These are phyloP conservation scores for Monilinia laxa DNA, from an alignment of 2,329 filamentous ascomycete species.

Conservation along the genomic window DNA sequence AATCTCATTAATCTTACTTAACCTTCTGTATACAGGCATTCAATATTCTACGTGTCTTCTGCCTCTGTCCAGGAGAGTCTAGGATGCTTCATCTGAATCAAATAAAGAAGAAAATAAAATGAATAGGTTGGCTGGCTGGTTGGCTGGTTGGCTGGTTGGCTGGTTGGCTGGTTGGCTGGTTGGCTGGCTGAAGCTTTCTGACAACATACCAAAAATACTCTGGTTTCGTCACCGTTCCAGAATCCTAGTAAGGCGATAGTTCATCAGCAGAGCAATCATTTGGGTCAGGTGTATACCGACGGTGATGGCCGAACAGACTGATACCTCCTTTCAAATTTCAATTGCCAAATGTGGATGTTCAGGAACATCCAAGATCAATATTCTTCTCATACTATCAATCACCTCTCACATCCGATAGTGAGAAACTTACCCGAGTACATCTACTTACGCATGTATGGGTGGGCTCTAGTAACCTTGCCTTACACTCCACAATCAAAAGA, in stretches of 20 bases:
- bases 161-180: too few relatives aligned
- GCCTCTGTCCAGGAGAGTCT: background rate
- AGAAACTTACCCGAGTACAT: too few relatives aligned
- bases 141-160: too few relatives aligned
- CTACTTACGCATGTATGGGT: too few relatives aligned
- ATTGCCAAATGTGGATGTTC: background rate
- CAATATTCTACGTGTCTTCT: slow-evolving; percentile 3
- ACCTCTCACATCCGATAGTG: background rate
- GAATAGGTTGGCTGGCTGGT: background rate
- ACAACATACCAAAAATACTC: slow-evolving; percentile 6
- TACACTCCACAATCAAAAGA: background rate
- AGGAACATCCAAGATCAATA: too few relatives aligned
- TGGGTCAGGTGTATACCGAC: slow-evolving; percentile 7
- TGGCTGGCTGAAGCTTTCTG: background rate
- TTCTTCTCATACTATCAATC: background rate
- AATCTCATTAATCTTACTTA: too few relatives aligned
- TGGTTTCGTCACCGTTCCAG: background rate
- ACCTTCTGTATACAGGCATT: background rate
- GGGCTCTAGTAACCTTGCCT: background rate
- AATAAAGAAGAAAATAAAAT: background rate
- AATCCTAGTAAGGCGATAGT: background rate
- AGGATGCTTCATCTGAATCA: slow-evolving; percentile 5
- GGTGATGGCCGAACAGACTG: slow-evolving; percentile 1
- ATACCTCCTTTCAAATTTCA: too few relatives aligned
- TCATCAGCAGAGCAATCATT: background rate